Evolutionary conservation across 2,329 filamentous ascomycete species (phyloP).

Genomic region (Colletotrichum camelliae): DNA sequence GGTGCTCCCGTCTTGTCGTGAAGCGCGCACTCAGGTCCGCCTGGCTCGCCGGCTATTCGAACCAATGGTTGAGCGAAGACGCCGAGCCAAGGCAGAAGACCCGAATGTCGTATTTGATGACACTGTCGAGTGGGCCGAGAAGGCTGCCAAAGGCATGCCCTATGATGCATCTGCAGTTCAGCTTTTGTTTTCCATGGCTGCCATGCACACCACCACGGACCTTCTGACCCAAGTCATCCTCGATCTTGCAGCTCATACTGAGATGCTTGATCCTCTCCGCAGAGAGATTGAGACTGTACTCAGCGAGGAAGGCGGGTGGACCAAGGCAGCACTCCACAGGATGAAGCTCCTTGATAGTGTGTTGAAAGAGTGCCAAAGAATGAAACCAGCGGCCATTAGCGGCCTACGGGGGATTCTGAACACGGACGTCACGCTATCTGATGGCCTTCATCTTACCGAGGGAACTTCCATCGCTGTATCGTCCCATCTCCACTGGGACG

Average conservation of each 20-base stretch:
- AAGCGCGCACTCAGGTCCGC: slow-evolving; percentile 39
- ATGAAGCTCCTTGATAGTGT: slow-evolving; percentile 46
- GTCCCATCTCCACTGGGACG: not conserved
- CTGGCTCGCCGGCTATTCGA: slow-evolving; percentile 40
- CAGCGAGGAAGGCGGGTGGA: slow-evolving; percentile 35
- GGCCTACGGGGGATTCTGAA: not conserved
- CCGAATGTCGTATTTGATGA: slow-evolving; percentile 31
- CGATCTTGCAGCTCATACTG: slow-evolving; percentile 42
- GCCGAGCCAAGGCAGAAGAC: slow-evolving; percentile 21
- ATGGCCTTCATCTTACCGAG: not conserved
- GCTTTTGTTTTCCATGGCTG: slow-evolving; percentile 73
- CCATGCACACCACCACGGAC: slow-evolving; percentile 48
- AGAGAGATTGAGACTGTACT: slow-evolving; percentile 44
- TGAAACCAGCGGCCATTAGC: slow-evolving; percentile 4
- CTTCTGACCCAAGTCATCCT: slow-evolving; percentile 40
- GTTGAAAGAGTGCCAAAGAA: slow-evolving; percentile 42
- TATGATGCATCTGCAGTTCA: slow-evolving; percentile 76
- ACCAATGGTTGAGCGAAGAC: slow-evolving; percentile 34
- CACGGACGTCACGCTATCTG: not conserved
- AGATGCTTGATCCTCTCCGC: slow-evolving; percentile 44
- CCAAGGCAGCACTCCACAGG: slow-evolving; percentile 39
- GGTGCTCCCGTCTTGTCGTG: slow-evolving; percentile 44
- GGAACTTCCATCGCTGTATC: not conserved
- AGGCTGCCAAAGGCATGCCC: slow-evolving; percentile 50
- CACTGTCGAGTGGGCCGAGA: slow-evolving; percentile 47